Conservation (phyloP, 1,284 basidiomycete species). For the Porodaedalea pini region DNA sequence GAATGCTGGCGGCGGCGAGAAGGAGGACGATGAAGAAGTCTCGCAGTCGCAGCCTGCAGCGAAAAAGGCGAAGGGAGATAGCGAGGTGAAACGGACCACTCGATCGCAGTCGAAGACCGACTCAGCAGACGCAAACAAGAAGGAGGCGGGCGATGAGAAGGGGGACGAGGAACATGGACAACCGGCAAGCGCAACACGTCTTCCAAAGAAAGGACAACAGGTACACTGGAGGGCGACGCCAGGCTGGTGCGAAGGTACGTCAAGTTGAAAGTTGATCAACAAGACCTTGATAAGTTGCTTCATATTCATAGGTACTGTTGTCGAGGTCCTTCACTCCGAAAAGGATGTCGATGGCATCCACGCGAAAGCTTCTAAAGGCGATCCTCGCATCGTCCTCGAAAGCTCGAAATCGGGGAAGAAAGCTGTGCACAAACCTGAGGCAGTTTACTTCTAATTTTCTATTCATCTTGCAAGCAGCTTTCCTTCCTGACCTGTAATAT, state of each 20-base stretch:
- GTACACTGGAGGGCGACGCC: constrained; percentile 14
- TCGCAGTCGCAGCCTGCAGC: background rate
- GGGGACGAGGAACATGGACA: constrained; percentile 10
- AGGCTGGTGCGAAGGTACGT: constrained; percentile 18
- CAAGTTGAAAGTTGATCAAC: background rate
- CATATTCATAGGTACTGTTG: constrained; percentile 9
- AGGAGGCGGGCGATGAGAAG: background rate
- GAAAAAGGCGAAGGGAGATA: background rate
- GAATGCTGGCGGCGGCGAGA: background rate
- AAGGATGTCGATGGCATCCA: constrained; percentile 15
- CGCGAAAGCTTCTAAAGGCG: constrained; percentile 16
- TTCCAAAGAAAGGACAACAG: constrained; percentile 17
- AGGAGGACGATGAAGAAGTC: background rate
- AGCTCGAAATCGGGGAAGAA: constrained; percentile 19
- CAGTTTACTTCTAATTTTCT: constrained; percentile 16
- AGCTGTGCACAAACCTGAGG: constrained; percentile 18
- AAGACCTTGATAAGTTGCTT: background rate
- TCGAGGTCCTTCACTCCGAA: constrained; percentile 11
- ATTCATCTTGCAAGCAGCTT: no score
- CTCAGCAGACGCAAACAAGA: background rate
- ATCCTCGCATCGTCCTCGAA: constrained; percentile 17
- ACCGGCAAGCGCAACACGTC: constrained; percentile 11
- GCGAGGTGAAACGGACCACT: background rate
- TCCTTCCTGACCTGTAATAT: background rate
- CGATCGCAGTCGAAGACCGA: background rate